Base-by-base conservation (phyloP, 2,329 filamentous ascomycete genomes). In the Aspergillus sp. region DNA sequence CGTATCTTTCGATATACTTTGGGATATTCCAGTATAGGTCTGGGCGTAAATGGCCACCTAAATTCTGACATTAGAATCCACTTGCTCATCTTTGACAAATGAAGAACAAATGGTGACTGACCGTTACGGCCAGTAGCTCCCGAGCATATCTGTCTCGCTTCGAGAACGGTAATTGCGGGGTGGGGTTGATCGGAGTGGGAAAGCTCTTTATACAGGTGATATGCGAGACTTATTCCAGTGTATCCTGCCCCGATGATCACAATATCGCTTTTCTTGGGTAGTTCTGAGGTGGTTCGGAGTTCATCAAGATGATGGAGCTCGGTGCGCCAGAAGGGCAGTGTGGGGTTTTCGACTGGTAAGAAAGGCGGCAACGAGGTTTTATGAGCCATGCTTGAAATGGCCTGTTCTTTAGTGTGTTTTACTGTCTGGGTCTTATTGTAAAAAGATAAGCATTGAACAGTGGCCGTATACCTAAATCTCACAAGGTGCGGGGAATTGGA, bases 221-320 rank as follows among this genome's bases (percentile, higher is more conserved):
- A 79, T 0, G 75, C 76, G 4, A 77, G 73, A 1, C 75, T 73
- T 0, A 75, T 73, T 3, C 81, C 80, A 4, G 80, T 71, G 54
- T 76, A 80, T 0, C 81, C 81, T 14, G 77, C 75, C 0, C 80
- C 81, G 8, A 82, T 73, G 39, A 83, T 76, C 15, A 77, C 71
- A 51, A 83, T 74, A 46, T 82, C 79, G 31, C 70, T 73, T 31
- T 75, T 57, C 0, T 62, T 45, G 0, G 79, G 80, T 0, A 82
- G 64, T 31, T 59, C 44, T 12, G 62, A 55, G 14, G 64, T 66
- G n/a, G 57, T 63, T 49, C 60, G 64, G 31, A 63, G 50, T 14
- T 62, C 50, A 39, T 66, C 63, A 9, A 65, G 56, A 27, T 54
- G 39, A 46, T 66, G 57, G 31, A 54, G 58, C 24, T 64, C 56